Base-by-base conservation (phyloP, 208 protist genomes). In the Leishmania braziliensis region DNA sequence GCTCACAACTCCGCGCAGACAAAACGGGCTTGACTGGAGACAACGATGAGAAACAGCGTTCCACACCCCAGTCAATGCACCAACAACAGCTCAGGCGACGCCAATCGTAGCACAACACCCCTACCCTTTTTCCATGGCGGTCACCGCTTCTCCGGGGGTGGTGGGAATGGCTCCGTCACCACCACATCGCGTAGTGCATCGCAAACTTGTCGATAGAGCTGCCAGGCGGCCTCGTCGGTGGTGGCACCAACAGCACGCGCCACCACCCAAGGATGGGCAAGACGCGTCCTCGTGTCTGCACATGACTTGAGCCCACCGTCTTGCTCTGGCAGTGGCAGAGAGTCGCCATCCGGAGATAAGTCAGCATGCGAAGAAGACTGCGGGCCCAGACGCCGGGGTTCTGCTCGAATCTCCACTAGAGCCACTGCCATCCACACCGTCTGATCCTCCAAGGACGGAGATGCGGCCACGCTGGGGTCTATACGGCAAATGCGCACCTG, bases 181-280 rank as follows among this genome's bases (percentile, higher is more conserved):
- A 58, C 75, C 51, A 75, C 60, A 23, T 78, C 53, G 43, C 77
- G 58, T 5, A 78, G 26, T 2, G 81, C 81, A 23, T 58, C 62
- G 33, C 76, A 78, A 26, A 85, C 51, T 18, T 50, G 50, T n/a
- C 76, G 56, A 46, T 81, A 81, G 0, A 85, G 63, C 51, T 36
- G 18, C 76, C 56, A 74, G 14, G 46, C n/a, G 14, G 81, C 81
- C n/a, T 81, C 70, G 12, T 74, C 72, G 12, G 75, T 81, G 2
- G 75, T 85, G n/a, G 6, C 0, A 50, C 70, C 81, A 2, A 18
- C 29, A 5, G 81, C 77, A 10, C 60, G 76, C 2, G 60, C 76
- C 26, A 68, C 81, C 76, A 81, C 69, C 81, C 81, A 85, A 77
- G 80, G 63, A 73, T 1, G 51, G 26, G 8, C 71, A 39, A 39